These are phyloP conservation scores for Albophoma yamanashiensis DNA, from an alignment of 2,329 filamentous ascomycete genomes.

Conservation along the genomic window DNA sequence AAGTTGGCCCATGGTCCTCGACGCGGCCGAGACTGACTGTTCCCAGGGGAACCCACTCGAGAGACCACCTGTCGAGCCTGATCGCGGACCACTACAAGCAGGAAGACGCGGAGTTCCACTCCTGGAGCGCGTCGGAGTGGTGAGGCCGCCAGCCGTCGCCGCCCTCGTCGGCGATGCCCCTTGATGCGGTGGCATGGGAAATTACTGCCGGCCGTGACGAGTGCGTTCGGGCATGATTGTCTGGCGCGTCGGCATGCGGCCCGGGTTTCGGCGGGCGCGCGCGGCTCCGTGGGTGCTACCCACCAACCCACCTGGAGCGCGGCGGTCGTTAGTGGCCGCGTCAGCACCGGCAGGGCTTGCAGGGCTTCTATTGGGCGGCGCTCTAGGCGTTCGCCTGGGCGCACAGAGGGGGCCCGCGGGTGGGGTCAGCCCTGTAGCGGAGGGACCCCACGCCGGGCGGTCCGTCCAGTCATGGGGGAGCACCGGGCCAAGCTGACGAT, in stretches of 20 bases:
- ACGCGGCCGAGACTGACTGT: background rate
- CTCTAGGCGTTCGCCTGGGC: constrained; percentile 2
- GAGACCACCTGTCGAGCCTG: constrained; percentile 62
- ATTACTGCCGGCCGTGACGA: background rate
- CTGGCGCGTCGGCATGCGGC: background rate
- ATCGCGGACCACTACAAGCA: constrained; percentile 66
- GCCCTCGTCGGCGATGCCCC: background rate
- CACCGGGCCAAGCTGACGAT: constrained; percentile 1
- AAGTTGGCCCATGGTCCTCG: constrained; percentile 15
- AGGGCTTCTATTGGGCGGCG: background rate
- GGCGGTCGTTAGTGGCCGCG: constrained; percentile 5
- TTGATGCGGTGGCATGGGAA: background rate
- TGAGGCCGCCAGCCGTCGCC: constrained; percentile 1
- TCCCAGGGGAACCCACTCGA: constrained; percentile 52
- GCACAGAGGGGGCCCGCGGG: background rate
- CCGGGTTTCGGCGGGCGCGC: background rate
- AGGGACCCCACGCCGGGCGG: background rate
- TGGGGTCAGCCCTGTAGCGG: background rate
- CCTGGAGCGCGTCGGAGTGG: constrained; percentile 25
- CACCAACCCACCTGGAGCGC: background rate
- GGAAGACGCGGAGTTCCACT: constrained; percentile 56
- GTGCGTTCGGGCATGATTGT: background rate
- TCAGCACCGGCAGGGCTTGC: constrained; percentile 7
- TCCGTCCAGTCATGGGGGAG: background rate
- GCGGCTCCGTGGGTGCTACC: background rate